Evolutionary conservation across 1,284 basidiomycete genomes (phyloP).

Genomic region (Spongispora temasekensis): DNA sequence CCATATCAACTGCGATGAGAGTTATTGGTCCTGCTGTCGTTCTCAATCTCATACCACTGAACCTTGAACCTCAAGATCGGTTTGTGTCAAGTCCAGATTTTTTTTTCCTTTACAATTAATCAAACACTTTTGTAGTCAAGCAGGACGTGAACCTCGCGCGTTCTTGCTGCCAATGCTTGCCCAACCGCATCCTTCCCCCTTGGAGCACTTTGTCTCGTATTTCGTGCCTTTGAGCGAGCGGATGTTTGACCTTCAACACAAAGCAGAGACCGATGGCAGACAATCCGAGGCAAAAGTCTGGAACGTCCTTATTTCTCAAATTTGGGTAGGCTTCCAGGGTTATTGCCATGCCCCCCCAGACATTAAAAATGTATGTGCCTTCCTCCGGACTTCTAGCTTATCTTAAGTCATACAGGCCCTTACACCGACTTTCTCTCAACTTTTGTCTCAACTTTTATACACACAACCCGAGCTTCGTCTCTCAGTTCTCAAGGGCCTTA

Average conservation of each 20-base stretch:
- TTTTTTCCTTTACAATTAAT: not conserved
- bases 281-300: constrained; percentile 91
- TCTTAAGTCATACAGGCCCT: constrained; percentile 53
- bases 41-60: constrained; percentile 79
- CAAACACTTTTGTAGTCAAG: constrained; percentile 46
- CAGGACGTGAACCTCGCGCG: constrained; percentile 74
- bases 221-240: constrained; percentile 94
- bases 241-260: constrained; percentile 86
- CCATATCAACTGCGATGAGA: constrained; percentile 81
- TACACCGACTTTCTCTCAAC: constrained; percentile 74
- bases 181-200: constrained; percentile 78
- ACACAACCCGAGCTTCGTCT: constrained; percentile 84
- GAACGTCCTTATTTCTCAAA: constrained; percentile 89
- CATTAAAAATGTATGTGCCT: constrained; percentile 39
- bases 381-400: constrained; percentile 3
- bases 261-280: constrained; percentile 69
- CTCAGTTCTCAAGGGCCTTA: constrained; percentile 81
- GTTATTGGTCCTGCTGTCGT: constrained; percentile 85
- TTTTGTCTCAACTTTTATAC: constrained; percentile 92
- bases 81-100: constrained; percentile 39
- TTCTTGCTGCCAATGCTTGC: constrained; percentile 91
- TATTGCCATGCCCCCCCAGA: constrained; percentile 75
- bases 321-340: constrained; percentile 89
- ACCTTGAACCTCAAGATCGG: constrained; percentile 81
- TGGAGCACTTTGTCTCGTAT: constrained; percentile 85